Base-by-base conservation (phyloP, 805 yeast genomes). In the Priceomyces melissophilus region DNA sequence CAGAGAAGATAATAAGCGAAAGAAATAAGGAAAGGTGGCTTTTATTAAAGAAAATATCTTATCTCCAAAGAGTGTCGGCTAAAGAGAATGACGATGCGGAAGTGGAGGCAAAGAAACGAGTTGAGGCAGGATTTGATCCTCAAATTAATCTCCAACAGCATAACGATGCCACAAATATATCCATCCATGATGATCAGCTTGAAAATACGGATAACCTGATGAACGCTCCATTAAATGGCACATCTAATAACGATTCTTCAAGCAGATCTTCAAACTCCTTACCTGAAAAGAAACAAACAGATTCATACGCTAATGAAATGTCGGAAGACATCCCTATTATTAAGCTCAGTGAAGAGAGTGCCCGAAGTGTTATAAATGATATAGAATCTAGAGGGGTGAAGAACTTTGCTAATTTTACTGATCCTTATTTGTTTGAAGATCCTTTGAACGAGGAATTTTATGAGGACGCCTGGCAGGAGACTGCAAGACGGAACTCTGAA, bases 371-470 rank as follows among this genome's bases (percentile, higher is more conserved):
- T 0, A 53, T 81, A 29, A 54, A 61, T 10, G 45, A 60, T 3
- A 43, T 75, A 16, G 56, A 65, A 44, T 67, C 81, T 53, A 52
- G 68, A 37, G 54, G 63, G 42, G 39, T 60, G 33, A 51, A 58
- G 37, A 44, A 63, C 46, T 65, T 62, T 58, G 58, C 70, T 30
- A 61, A 55, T 46, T 82, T 81, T 42, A 74, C 93, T 45, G 97
- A 89, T 58, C 99, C 99, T 1, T 90, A 87, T 61, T 69, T 79
- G 2, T 89, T 93, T 58, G 82, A 77, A 42, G 99, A 93, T 63
- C 99, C 99, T 0, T 58, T 93, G 36, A 79, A 76, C 44, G 84
- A 78, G n/a, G 78, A 77, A 2, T 93, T 93, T 58, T 87, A 80
- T 54, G 90, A 86, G 51, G 96, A 88, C 51, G 59, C 82, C 6